Base-by-base conservation (phyloP, 352 stramenopile species). In the Pythium aquatile region DNA sequence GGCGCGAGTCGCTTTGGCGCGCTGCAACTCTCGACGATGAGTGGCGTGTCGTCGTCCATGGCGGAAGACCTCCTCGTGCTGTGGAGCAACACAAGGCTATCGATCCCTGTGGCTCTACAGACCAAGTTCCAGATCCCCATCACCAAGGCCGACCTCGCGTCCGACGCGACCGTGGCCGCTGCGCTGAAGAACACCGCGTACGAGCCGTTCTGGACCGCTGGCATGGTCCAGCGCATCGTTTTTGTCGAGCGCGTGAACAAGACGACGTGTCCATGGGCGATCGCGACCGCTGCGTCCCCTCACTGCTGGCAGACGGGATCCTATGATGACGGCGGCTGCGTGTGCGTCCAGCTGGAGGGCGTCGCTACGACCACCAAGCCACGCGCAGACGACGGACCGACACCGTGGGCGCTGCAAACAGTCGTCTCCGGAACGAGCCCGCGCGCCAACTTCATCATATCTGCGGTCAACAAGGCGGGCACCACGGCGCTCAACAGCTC, bases 321-420 rank as follows among this genome's bases (percentile, higher is more conserved):
- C 3, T 48, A 5, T 16, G 20, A 46, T 20, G 53, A 59, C 17
- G 53, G 53, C 33, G 53, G 53, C 33, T 59, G 53, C 33, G 53
- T 59, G 33, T 42, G 47, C 24, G 47, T 54, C 5, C 47, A 54
- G 47, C 24, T 54, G 1, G 47, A 54, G 13, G 47, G 47, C 11
- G 11, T 54, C 24, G 47, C 47, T 5, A 3, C 47, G 28, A 6
- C 47, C 2, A 24, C 24, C 16, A 17, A 35, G 32, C 32, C 32
- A 48, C n/a, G 42, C 42, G 42, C 42, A 7, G n/a, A 26, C 16
- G 42, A 48, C 7, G 42, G 42, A 6, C 42, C 42, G 16, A 48
- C 42, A 4, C 42, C 42, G 1, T 48, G 42, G 42, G 42, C 42
- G 6, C n/a, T 48, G 3, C 42, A 48, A 26, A 48, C 42, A 0